Percentiles rank a stretch among this genome's conserved stretches.
Evolutionary conservation across 2,329 filamentous ascomycete species (phyloP).

Genomic region (Fusarium incarnatum): DNA sequence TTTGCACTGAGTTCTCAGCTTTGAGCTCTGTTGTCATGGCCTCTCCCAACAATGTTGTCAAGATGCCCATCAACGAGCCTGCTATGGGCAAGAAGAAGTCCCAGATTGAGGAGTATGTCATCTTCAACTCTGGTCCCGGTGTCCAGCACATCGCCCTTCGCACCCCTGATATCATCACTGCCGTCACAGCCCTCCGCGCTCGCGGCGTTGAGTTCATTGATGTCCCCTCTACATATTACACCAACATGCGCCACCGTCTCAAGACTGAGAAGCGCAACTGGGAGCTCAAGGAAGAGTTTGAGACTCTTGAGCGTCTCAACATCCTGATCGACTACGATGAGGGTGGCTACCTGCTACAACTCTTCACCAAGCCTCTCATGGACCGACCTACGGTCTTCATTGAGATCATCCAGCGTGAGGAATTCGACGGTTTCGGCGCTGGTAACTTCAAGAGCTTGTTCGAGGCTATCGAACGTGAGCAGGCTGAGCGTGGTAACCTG

Average conservation of each 20-base stretch:
- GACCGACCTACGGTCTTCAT: constrained; percentile 95
- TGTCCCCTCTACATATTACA: constrained; percentile 89
- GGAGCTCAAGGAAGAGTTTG: constrained; percentile 82
- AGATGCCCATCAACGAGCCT: constrained; percentile 99
- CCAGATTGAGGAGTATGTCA: constrained; percentile 93
- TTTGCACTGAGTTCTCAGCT: constrained; percentile 92
- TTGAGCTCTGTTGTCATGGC: constrained; percentile 92
- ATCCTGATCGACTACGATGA: constrained; percentile 97
- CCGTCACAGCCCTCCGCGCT: constrained; percentile 83
- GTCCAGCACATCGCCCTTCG: constrained; percentile 94
- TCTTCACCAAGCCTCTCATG: constrained; percentile 90
- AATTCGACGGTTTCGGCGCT: constrained; percentile 92
- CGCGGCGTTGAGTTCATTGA: constrained; percentile 93
- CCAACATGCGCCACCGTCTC: constrained; percentile 77
- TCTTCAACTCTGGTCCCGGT: constrained; percentile 89
- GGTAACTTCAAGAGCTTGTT: constrained; percentile 97
- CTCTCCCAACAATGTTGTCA: constrained; percentile 84
- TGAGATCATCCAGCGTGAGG: constrained; percentile 93
- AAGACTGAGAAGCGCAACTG: constrained; percentile 70
- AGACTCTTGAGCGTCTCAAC: constrained; percentile 79
- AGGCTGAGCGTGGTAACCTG: constrained; percentile 86
- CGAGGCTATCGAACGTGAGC: constrained; percentile 94
- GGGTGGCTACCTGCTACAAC: constrained; percentile 81
- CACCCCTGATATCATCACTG: constrained; percentile 81
- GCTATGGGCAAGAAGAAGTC: constrained; percentile 89